phyloP scores from a whole-genome alignment of 495 filamentous ascomycete species.

The Xylaria castorea region DNA sequence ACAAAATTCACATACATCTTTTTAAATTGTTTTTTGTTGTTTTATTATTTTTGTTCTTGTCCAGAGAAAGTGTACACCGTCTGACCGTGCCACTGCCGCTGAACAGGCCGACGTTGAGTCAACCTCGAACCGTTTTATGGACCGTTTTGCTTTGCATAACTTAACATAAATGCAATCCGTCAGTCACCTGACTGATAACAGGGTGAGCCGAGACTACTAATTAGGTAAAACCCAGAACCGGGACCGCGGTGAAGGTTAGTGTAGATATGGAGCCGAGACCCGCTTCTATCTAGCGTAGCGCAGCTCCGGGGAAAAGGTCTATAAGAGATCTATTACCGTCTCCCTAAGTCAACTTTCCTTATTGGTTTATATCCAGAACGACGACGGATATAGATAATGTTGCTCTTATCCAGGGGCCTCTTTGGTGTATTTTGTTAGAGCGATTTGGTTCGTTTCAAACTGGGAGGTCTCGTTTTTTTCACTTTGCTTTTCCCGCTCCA shows the following conservation, averaged over 20 bases:
- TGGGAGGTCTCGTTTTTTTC: not conserved
- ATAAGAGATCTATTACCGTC: not conserved
- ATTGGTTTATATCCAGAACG: not conserved
- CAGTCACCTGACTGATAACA: no score
- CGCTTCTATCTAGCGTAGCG: not conserved
- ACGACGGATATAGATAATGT: not conserved
- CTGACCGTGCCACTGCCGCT: no score
- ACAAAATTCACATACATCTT: no score
- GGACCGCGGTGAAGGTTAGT: not conserved
- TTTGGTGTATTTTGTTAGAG: not conserved
- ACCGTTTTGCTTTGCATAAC: no score
- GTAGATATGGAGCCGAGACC: conserved; percentile 17
- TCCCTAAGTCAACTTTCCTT: not conserved
- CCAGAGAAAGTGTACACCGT: no score
- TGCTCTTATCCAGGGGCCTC: not conserved
- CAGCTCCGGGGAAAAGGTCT: conserved; percentile 6
- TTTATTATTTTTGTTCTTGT: no score
- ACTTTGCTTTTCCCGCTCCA: not conserved
- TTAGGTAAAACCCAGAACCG: not conserved
- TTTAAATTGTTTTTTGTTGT: no score
- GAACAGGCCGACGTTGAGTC: no score
- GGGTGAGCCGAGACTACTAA: no score
- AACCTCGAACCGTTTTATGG: no score
- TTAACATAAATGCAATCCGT: no score
- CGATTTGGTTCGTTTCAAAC: not conserved